Evolutionary conservation across 2,329 filamentous ascomycete genomes (phyloP), one percentile per base, ranked within the genome.

Genomic region (Reticulascus tulasneorum): DNA sequence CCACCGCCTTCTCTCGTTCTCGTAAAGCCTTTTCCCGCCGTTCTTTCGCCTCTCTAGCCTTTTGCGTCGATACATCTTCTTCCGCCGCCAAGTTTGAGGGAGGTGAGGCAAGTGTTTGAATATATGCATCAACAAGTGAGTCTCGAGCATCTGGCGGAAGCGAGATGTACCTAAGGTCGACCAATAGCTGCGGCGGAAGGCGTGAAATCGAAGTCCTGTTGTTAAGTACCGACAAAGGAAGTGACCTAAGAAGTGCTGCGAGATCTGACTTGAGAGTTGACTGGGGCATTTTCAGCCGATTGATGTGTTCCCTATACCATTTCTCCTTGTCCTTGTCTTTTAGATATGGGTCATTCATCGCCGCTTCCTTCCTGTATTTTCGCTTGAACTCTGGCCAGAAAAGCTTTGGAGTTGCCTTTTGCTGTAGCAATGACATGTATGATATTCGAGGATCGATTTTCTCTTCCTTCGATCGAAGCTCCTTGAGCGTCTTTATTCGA

Each of bases 381-480:
- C 93, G 75, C 51, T 86, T 88, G 63, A 98, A 98, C 57, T 98
- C 93, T 1, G 87, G 84, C 93, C 93, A 98, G 69, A 94, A 98
- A 2, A 98, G 73, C 63, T 95, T 97, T 0, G 87, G 84, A 0
- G 83, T 93, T 0, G 90, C 91, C 48, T 88, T 77, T 31, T 83
- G 77, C 45, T 91, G 80, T 20, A 98, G 68, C 45, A 98, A 84
- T 0, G 77, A 75, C 42, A 97, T 66, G 58, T 94, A 98, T 1
- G 83, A 79, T 46, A 95, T 84, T 29, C 76, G 73, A 2, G 93
- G 91, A 52, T 97, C 89, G 46, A 79, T 78, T 65, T 87, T 91
- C 59, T 85, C 84, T 54, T 89, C 77, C 43, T 75, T 81, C 17
- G 82, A 83, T 39, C 86, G 82, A 51, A 77, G 75, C 48, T 86